These are phyloP conservation scores for Phytophthora ohioensis DNA, from an alignment of 352 stramenopile genomes.

Conservation along the genomic window DNA sequence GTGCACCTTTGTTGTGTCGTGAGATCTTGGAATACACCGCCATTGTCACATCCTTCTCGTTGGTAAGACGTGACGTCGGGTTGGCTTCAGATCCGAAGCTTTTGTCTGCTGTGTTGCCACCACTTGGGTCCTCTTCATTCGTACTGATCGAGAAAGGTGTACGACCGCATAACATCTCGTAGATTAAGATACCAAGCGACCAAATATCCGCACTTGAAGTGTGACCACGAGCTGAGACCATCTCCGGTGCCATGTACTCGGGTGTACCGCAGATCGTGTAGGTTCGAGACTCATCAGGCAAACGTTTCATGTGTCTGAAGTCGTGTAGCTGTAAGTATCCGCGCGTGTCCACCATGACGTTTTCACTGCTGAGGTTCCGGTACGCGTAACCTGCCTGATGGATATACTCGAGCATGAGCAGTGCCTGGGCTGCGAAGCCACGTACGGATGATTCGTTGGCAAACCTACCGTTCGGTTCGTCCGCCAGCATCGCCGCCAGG, in stretches of 20 bases:
- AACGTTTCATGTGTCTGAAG: constrained; percentile 88
- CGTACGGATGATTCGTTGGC: constrained; percentile 58
- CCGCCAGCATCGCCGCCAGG: constrained; percentile 63
- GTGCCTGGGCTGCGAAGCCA: constrained; percentile 70
- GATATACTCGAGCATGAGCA: constrained; percentile 89
- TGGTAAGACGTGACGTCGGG: constrained; percentile 37
- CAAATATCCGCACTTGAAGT: constrained; percentile 85
- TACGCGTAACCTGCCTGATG: constrained; percentile 84
- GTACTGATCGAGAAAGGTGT: constrained; percentile 73
- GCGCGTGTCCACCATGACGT: constrained; percentile 80
- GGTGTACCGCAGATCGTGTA: constrained; percentile 91
- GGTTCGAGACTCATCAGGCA: constrained; percentile 81
- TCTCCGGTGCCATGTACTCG: constrained; percentile 92
- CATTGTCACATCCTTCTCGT: constrained; percentile 87
- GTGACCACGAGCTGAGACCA: constrained; percentile 86
- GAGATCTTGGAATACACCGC: constrained; percentile 90
- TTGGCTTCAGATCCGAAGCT: constrained; percentile 49
- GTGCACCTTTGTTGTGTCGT: constrained; percentile 67
- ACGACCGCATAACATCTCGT: constrained; percentile 86
- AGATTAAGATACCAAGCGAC: constrained; percentile 87
- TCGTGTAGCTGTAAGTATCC: constrained; percentile 89
- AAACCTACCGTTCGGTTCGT: constrained; percentile 66
- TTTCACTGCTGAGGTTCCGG: constrained; percentile 88
- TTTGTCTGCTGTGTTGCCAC: constrained; percentile 45
- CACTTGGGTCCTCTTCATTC: constrained; percentile 9